These are phyloP conservation scores for Dillenia suffruticosa DNA, from an alignment of 164 flowering plant species.

Conservation along the genomic window DNA sequence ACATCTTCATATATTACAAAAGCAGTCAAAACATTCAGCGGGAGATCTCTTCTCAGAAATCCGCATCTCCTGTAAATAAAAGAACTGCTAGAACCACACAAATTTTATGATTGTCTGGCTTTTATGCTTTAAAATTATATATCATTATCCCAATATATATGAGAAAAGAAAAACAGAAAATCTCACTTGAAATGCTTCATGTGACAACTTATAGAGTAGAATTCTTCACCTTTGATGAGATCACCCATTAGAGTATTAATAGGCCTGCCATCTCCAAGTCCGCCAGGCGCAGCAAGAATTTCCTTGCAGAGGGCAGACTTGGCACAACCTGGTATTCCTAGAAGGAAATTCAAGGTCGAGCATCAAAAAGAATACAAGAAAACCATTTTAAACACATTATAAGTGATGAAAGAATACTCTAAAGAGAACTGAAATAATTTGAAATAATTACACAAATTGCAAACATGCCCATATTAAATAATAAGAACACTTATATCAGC, in stretches of 20 bases:
- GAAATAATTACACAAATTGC: not conserved
- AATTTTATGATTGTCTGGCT: no score
- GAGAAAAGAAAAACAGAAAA: no score
- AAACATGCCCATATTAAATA: no score
- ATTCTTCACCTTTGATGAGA: slow-evolving; percentile 70
- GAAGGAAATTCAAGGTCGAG: slow-evolving; percentile 8
- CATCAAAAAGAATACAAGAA: not conserved
- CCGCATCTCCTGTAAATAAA: no score
- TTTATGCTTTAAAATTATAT: no score
- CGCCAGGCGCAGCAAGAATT: slow-evolving; percentile 55
- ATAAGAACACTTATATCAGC: no score
- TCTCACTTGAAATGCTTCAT: not conserved
- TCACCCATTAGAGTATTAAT: slow-evolving; percentile 92
- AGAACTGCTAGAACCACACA: no score
- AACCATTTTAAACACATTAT: no score
- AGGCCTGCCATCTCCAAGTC: slow-evolving; percentile 82
- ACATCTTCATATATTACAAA: no score
- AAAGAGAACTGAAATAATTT: no score
- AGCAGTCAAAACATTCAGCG: no score
- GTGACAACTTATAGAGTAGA: slow-evolving; percentile 1
- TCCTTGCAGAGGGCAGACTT: slow-evolving; percentile 96
- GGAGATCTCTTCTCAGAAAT: not conserved
- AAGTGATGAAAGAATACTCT: not conserved
- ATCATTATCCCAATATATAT: no score
- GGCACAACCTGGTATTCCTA: slow-evolving; percentile 99